Evolutionary conservation across 2,329 filamentous ascomycete species (phyloP), one percentile per base, ranked within the genome.

Genomic region (Monosporascus ibericus): DNA sequence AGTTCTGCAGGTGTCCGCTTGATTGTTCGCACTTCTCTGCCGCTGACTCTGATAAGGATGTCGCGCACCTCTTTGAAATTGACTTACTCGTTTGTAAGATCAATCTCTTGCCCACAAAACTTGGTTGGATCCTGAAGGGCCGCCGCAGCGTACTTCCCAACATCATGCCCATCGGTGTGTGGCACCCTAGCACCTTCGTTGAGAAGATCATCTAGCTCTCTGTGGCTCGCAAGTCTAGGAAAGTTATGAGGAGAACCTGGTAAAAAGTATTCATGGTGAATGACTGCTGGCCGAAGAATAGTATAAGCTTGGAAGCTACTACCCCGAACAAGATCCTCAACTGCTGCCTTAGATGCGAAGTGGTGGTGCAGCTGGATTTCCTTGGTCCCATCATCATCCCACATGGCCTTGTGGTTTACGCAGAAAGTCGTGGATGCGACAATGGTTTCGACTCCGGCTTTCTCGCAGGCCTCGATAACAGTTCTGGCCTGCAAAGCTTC

Each of bases 311-410:
- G 48, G 18, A 70, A 67, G 6, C 58, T 61, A n/a, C 57, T 63
- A 1, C 9, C 18, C 8, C 63, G 65, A 1, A 71, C 65, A 1
- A 55, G 51, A 1, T 67, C 62, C 44, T 75, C 73, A 15, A 73
- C 63, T 0, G 58, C 53, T 1, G 65, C 58, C 59, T 75, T 75
- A 47, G 69, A 72, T 27, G 55, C 49, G 50, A 63, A 75, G 55
- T 75, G 71, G 0, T 20, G 53, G 34, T 42, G 50, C n/a, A 71
- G 52, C 0, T 46, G 15, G 5, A 42, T 14, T 14, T 58, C 48
- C 17, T 59, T 49, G 0, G 55, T 58, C 1, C 14, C 24, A 0
- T 51, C 46, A 5, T 63, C 54, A 5, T 65, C 61, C 66, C 66
- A 68, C 3, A 64, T 8, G 1, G 46, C 42, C 44, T 40, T 63